Percentiles rank a stretch among this genome's conserved stretches.
phyloP scores from a whole-genome alignment of 257 asterid genomes.

The Fraxinus cuspidata region DNA sequence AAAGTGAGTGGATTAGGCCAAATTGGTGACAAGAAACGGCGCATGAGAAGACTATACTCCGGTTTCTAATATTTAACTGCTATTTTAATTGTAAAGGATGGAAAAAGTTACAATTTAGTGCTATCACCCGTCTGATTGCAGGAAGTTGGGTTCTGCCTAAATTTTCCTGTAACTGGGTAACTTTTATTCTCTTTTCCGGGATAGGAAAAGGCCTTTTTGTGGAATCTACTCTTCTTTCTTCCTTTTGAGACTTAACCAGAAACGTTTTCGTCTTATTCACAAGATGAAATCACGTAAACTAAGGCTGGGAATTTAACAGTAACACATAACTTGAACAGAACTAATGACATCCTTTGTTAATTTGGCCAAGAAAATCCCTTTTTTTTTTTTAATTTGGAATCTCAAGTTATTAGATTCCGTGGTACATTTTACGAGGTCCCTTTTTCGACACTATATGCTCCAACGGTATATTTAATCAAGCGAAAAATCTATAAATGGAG shows the following conservation, averaged over 20 bases:
- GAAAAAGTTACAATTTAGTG: slow-evolving; percentile 10
- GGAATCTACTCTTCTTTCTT: slow-evolving; percentile 11
- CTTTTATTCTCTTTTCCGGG: slow-evolving; percentile 26
- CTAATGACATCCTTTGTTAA: too few species aligned
- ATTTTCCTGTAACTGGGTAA: slow-evolving; percentile 16
- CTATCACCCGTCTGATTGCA: slow-evolving; percentile 16
- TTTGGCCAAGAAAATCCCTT: too few species aligned
- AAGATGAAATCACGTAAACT: background rate
- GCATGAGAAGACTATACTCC: slow-evolving; percentile 31
- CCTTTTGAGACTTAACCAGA: background rate
- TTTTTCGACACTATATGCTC: background rate
- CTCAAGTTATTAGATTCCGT: too few species aligned
- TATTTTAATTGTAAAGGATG: background rate
- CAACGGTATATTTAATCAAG: background rate
- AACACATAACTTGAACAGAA: background rate
- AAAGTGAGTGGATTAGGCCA: slow-evolving; percentile 37
- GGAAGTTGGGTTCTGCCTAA: slow-evolving; percentile 41
- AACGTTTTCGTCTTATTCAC: background rate
- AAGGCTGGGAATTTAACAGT: background rate
- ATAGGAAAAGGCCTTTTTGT: slow-evolving; percentile 6
- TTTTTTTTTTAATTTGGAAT: background rate
- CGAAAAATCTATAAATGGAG: too few species aligned
- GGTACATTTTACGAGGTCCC: background rate
- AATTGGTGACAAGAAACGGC: slow-evolving; percentile 31
- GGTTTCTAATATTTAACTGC: slow-evolving; percentile 10